Percentiles rank a stretch among this genome's conserved stretches.
phyloP scores from a whole-genome alignment of 2,329 filamentous ascomycete species.

The Trichoderma pleuroti region DNA sequence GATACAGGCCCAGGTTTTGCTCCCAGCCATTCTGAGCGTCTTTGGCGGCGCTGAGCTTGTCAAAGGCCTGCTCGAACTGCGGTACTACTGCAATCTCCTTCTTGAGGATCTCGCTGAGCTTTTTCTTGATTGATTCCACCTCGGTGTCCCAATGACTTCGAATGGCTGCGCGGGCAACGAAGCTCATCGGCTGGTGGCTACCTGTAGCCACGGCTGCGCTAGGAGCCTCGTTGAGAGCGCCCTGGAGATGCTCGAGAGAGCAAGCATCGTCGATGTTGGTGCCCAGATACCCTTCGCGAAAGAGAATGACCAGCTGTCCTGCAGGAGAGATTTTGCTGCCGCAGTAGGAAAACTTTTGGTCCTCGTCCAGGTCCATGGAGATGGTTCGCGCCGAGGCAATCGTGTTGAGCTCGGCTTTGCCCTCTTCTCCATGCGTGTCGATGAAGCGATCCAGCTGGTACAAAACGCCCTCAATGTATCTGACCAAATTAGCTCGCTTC shows the following conservation, averaged over 20 bases:
- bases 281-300: slow-evolving; percentile 41
- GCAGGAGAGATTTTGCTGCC: slow-evolving; percentile 41
- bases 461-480: slow-evolving; percentile 44
- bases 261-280: slow-evolving; percentile 43
- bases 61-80: slow-evolving; percentile 45
- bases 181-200: slow-evolving; percentile 38
- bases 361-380: slow-evolving; percentile 45
- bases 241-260: slow-evolving; percentile 35
- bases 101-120: slow-evolving; percentile 39
- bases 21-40: slow-evolving; percentile 39
- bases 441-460: slow-evolving; percentile 40
- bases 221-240: slow-evolving; percentile 46
- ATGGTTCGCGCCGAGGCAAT: slow-evolving; percentile 43
- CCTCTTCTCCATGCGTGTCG: slow-evolving; percentile 36
- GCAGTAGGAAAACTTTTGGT: slow-evolving; percentile 41
- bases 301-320: slow-evolving; percentile 48
- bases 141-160: slow-evolving; percentile 41
- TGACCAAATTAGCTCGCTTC: slow-evolving; percentile 22
- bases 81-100: slow-evolving; percentile 45
- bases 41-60: slow-evolving; percentile 35
- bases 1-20: slow-evolving; percentile 39
- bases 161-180: slow-evolving; percentile 42
- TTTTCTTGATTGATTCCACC: slow-evolving; percentile 36
- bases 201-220: slow-evolving; percentile 13
- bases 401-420: slow-evolving; percentile 46